phyloP scores from a whole-genome alignment of 208 protist genomes.

The Trypanosoma mega region DNA sequence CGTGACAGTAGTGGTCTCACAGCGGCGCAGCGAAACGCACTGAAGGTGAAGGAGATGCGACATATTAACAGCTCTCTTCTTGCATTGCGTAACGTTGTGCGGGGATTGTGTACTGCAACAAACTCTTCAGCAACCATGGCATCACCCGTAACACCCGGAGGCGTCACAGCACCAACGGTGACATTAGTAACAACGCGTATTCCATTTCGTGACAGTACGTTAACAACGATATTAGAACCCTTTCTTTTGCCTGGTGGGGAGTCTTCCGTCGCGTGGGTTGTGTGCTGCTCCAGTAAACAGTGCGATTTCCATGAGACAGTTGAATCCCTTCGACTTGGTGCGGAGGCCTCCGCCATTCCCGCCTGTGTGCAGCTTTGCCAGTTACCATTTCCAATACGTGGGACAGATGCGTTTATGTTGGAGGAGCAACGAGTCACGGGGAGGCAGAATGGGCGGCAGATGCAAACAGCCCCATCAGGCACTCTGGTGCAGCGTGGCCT shows the following conservation, averaged over 20 bases:
- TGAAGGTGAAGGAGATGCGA: slow-evolving; percentile 38
- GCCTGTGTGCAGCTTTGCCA: slow-evolving; percentile 7
- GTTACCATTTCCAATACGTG: slow-evolving; percentile 5
- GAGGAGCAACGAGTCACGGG: too few relatives aligned
- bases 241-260: slow-evolving; percentile 39
- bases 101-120: slow-evolving; percentile 32
- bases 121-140: slow-evolving; percentile 2
- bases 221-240: slow-evolving; percentile 68
- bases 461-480: slow-evolving; percentile 17
- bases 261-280: slow-evolving; percentile 26
- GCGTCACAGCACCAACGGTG: neutral
- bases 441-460: too few relatives aligned
- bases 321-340: slow-evolving; percentile 63
- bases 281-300: slow-evolving; percentile 71
- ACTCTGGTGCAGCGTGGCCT: neutral
- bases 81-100: slow-evolving; percentile 76
- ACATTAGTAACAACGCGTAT: slow-evolving; percentile 27
- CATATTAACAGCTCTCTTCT: slow-evolving; percentile 85
- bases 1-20: slow-evolving; percentile 13
- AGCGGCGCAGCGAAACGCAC: slow-evolving; percentile 25
- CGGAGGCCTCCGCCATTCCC: slow-evolving; percentile 46
- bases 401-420: too few relatives aligned
- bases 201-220: slow-evolving; percentile 67
- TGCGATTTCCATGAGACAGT: slow-evolving; percentile 71
- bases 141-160: neutral